phyloP scores from a whole-genome alignment of 768 basidiomycete species.

The Mycena indigotica region DNA sequence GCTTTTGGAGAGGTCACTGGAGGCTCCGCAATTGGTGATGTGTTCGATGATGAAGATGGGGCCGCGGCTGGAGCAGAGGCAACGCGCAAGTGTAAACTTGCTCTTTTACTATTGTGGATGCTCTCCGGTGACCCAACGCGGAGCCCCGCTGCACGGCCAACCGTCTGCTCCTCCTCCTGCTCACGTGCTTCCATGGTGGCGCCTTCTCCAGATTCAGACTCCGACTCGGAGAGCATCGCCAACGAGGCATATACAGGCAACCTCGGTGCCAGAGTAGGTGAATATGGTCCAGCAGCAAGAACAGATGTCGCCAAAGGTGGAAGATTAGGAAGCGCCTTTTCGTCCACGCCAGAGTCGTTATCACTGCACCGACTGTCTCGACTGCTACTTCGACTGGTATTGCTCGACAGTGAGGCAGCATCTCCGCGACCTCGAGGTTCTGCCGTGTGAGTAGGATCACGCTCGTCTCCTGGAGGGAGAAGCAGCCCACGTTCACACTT shows the following conservation, averaged over 20 bases:
- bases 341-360: neutral
- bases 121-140: neutral
- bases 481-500: conserved; percentile 17
- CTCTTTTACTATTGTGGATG: neutral
- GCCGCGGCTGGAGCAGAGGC: neutral
- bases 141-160: neutral
- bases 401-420: conserved; percentile 2
- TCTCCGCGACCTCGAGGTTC: neutral
- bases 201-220: neutral
- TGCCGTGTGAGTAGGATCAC: neutral
- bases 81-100: neutral
- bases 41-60: neutral
- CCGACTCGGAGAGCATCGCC: neutral
- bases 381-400: neutral
- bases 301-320: conserved; percentile 15
- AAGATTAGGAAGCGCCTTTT: conserved; percentile 14
- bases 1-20: neutral
- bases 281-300: conserved; percentile 18
- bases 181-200: neutral
- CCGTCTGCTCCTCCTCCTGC: neutral
- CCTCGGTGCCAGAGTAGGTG: conserved; percentile 10
- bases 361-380: neutral
- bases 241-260: neutral
- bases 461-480: conserved; percentile 14
- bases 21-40: neutral